Percentiles rank a stretch among this genome's conserved stretches.
Conservation (phyloP, 306 rosid genomes). For the Herpetospermum pedunculosum region DNA sequence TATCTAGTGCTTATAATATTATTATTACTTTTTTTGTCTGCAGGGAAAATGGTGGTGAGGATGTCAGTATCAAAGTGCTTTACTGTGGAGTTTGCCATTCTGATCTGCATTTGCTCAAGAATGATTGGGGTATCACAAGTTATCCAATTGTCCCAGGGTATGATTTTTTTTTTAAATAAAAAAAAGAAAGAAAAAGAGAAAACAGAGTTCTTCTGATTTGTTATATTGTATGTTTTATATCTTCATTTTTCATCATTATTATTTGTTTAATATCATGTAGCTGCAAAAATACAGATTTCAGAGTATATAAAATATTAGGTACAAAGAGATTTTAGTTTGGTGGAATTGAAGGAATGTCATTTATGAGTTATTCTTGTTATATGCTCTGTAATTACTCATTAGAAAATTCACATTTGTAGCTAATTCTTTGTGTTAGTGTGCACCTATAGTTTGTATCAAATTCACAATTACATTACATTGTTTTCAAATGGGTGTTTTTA, state of each 20-base stretch:
- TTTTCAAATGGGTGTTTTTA: background rate
- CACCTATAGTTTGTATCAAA: background rate
- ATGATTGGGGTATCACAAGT: constrained; percentile 73
- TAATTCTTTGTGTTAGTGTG: background rate
- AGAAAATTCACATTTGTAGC: background rate
- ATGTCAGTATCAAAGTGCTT: constrained; percentile 56
- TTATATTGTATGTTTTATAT: background rate
- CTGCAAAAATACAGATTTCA: background rate
- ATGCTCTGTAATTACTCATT: background rate
- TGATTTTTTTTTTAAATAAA: background rate
- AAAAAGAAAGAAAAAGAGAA: background rate
- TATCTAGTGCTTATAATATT: background rate
- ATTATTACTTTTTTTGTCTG: background rate
- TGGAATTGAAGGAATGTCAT: background rate
- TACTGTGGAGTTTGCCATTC: constrained; percentile 93
- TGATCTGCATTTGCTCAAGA: constrained; percentile 58
- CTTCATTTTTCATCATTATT: background rate
- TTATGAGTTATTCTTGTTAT: background rate
- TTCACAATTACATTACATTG: background rate
- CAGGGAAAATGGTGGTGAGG: constrained; percentile 70
- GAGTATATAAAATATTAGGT: background rate
- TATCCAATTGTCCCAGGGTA: constrained; percentile 95
- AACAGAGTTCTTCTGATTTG: background rate
- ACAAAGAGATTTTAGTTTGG: background rate
- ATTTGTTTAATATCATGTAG: background rate